Base-by-base conservation (phyloP, 345 rosid species). In the Eucalyptus fibrosa region DNA sequence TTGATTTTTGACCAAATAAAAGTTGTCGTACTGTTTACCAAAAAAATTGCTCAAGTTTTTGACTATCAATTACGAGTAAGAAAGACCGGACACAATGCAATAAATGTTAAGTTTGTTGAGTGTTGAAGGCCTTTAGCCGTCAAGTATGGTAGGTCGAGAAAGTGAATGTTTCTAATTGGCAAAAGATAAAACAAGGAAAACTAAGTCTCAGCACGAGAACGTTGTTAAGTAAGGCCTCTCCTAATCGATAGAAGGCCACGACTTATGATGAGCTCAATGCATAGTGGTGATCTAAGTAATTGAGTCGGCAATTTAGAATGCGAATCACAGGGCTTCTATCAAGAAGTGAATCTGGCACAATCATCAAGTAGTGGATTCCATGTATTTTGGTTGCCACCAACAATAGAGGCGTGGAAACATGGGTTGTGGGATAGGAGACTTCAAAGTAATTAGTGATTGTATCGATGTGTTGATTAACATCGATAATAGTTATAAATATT, bases 241-340 rank as follows among this genome's bases (percentile, higher is more conserved):
- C 34, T 12, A 28, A 30, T 60, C 4, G 17, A 60, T 0, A 12
- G 1, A 30, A 28, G 32, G 69, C 32, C 69, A 28, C 2, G 8
- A 60, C 69, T 60, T 60, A 60, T 13, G 69, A 62, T 62, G 4
- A 28, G 34, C 16, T 30, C 32, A 62, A 62, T 62, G 69, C 16
- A 12, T 6, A 62, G 8, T 3, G 34, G 69, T 30, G n/a, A 62
- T 62, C 32, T 62, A 28, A 28, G 34, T 13, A 62, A 13, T 30
- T 0, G 9, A 12, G 69, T 0, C 2, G 2, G 7, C 34, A 28
- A 62, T 28, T 1, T 13, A 0, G 1, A 13, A 28, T 0, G 32
- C 0, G 1, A 30, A 13, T 62, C 32, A 30, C 1, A 1, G 4
- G 32, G 69, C 2, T 14, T 0, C 9, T 12, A 1, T 28, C 1